Base-by-base conservation (phyloP, 805 yeast species). In the Allodekkera sacchari region DNA sequence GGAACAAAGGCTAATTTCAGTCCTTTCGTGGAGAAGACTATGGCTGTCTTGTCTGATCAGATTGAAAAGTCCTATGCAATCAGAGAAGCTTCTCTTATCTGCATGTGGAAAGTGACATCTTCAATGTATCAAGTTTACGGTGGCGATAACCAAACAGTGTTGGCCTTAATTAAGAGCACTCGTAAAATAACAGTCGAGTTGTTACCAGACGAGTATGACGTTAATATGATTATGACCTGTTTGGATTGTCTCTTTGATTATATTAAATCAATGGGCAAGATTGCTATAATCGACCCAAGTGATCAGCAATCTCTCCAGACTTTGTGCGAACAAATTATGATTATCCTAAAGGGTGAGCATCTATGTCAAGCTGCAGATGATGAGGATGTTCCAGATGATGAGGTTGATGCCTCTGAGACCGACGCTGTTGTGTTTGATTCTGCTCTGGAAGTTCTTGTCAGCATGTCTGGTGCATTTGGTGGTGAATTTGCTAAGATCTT, bases 51-150 rank as follows among this genome's bases (percentile, higher is more conserved):
- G 43, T 60, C 68, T 30, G 82, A 77, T 35, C 89, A 83, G 59
- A 72, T 78, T 39, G 85, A 77, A 38, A 88, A 81, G 53, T 85
- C 94, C 31, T 87, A 84, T 52, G 96, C 95, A 50, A 74, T 88
- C 65, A 76, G 95, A 55, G 92, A 83, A 60, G 77, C 92, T 37
- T 88, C 96, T 30, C 61, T 89, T 53, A 63, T 70, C 30, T 71
- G 89, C 26, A 63, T 89, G 52, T 89, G 95, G 94, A 82, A 74
- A 50, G 74, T 88, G 46, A 78, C 77, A 35, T 71, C 70, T 47
- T 77, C 94, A 23, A 76, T 82, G 67, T 70, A 71, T 51, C 60
- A 62, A 33, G 57, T 70, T 30, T 69, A 66, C 33, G 66, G 81
- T 17, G 25, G 25, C 13, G 74, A 78, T 36, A 76, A 74, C 44